These are phyloP conservation scores for Penicillium argentinense DNA, from an alignment of 495 filamentous ascomycete species.

Conservation along the genomic window DNA sequence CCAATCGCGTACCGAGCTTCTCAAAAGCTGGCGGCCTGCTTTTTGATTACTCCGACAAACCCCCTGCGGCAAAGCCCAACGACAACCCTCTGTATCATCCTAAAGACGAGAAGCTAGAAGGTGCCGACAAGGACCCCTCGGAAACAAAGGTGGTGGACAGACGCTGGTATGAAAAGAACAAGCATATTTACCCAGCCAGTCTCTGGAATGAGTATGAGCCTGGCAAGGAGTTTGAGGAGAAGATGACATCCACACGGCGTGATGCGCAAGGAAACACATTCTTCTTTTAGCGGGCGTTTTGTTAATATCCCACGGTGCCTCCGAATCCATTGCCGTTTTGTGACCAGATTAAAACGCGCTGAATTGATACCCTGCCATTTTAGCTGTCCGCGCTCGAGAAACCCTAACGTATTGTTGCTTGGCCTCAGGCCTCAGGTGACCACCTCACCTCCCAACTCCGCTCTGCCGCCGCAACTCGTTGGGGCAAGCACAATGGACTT, in stretches of 20 bases:
- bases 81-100: constrained; percentile 49
- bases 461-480: constrained; percentile 1
- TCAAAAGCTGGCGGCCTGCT: constrained; percentile 53
- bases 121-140: constrained; percentile 72
- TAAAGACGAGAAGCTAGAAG: constrained; percentile 63
- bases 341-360: constrained; percentile 13
- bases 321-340: constrained; percentile 13
- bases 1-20: constrained; percentile 76
- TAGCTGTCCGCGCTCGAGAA: constrained; percentile 2
- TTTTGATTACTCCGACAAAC: constrained; percentile 75
- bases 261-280: constrained; percentile 89
- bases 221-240: constrained; percentile 77
- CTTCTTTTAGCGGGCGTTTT: constrained; percentile 65
- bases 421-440: constrained; percentile 14
- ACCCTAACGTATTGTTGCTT: background rate
- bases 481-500: constrained; percentile 59
- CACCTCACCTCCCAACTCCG: constrained; percentile 1
- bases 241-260: constrained; percentile 61
- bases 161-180: constrained; percentile 94
- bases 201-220: constrained; percentile 96
- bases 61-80: constrained; percentile 31
- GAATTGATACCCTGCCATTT: constrained; percentile 7
- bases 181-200: constrained; percentile 95
- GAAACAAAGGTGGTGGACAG: constrained; percentile 95
- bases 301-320: background rate